Base-by-base conservation (phyloP, 352 stramenopile species). In the Phytopythium sindhum region DNA sequence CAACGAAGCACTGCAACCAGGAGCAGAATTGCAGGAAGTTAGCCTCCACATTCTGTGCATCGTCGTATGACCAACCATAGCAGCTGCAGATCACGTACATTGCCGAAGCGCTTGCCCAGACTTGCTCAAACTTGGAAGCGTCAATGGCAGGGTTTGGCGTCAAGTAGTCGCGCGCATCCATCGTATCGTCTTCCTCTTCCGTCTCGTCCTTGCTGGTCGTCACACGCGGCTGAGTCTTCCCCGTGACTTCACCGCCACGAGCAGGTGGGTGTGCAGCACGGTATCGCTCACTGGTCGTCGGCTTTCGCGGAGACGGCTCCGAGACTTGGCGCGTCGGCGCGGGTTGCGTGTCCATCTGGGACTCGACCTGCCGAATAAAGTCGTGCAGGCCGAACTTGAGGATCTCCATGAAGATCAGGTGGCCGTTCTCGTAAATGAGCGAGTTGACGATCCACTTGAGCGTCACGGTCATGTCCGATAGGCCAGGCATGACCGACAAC, bases 381-480 rank as follows among this genome's bases (percentile, higher is more conserved):
- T 85, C 78, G 48, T 81, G 56, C 3, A 93, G 70, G 26, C 78
- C 78, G 57, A 83, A 81, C 70, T 93, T 88, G 57, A 94, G 77
- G 31, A 96, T 81, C 61, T 93, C 72, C 66, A 91, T 90, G 55
- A 95, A 90, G 31, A 89, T 74, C 53, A 88, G 57, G 64, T 96
- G 88, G 9, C 83, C 85, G 63, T 95, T 93, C 67, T 89, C 84
- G 65, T 94, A 95, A 39, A 95, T 65, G 54, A 96, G 55, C 44
- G 84, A 93, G 61, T 92, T 91, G 50, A 94, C 86, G 70, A 96
- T 91, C 83, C 88, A 95, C 72, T 96, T 96, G 51, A 95, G 73
- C 21, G 88, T 94, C 52, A 91, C 81, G 2, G 83, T 92, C 71
- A 94, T 81, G 45, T 95, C 88, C 3, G 79, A 75, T 24, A 90